phyloP scores from a whole-genome alignment of 805 yeast genomes.

The Cephaloascus fragrans region DNA sequence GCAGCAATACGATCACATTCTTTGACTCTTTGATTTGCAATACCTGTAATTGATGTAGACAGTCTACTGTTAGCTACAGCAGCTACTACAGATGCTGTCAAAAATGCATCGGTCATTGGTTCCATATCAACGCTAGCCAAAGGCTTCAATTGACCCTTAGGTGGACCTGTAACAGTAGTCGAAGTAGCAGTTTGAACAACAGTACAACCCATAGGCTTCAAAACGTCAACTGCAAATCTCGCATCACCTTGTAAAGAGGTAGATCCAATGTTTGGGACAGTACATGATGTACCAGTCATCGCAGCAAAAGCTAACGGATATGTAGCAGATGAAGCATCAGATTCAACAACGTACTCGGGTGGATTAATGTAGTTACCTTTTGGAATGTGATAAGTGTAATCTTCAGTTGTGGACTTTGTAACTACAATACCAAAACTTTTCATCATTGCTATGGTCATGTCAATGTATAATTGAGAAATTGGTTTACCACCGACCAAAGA shows the following conservation, averaged over 20 bases:
- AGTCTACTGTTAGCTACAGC: slow-evolving; percentile 61
- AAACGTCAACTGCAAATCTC: slow-evolving; percentile 86
- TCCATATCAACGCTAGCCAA: slow-evolving; percentile 87
- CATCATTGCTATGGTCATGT: slow-evolving; percentile 97
- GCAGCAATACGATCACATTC: slow-evolving; percentile 96
- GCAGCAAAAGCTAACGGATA: slow-evolving; percentile 98
- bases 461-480: slow-evolving; percentile 89
- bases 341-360: slow-evolving; percentile 76
- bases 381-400: slow-evolving; percentile 85
- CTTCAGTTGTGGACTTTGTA: slow-evolving; percentile 55
- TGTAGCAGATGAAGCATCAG: slow-evolving; percentile 97
- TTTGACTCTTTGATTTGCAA: slow-evolving; percentile 96
- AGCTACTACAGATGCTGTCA: slow-evolving; percentile 94
- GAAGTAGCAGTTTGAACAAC: slow-evolving; percentile 78
- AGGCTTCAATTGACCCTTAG: slow-evolving; percentile 57
- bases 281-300: slow-evolving; percentile 83
- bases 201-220: slow-evolving; percentile 89
- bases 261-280: slow-evolving; percentile 90
- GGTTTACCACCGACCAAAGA: slow-evolving; percentile 94
- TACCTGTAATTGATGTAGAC: slow-evolving; percentile 80
- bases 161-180: slow-evolving; percentile 90
- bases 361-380: slow-evolving; percentile 77
- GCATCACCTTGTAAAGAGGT: slow-evolving; percentile 96
- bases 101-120: slow-evolving; percentile 98
- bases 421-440: slow-evolving; percentile 77